These are phyloP conservation scores for Gliomastix tumulicola DNA, from an alignment of 2,329 filamentous ascomycete species.

Conservation along the genomic window DNA sequence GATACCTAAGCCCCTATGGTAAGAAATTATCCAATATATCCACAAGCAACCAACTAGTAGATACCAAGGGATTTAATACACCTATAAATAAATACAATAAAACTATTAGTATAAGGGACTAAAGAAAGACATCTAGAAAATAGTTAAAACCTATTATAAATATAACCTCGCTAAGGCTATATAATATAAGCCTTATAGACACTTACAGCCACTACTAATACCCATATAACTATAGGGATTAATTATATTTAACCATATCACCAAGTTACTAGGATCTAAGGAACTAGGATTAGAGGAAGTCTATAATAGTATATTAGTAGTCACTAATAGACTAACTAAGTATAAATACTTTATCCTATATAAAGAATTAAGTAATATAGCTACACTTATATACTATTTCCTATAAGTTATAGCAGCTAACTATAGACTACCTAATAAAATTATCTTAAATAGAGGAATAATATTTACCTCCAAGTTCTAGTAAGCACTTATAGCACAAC, in stretches of 20 bases:
- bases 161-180: not conserved
- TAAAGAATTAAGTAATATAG: too few species aligned
- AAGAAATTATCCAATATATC: not conserved
- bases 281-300: too few species aligned
- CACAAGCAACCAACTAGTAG: not conserved
- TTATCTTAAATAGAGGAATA: too few species aligned
- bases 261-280: too few species aligned
- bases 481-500: constrained; percentile 2
- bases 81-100: constrained; percentile 2
- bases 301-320: not conserved
- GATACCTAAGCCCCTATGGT: not conserved
- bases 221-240: not conserved
- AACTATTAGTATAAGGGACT: constrained; percentile 1
- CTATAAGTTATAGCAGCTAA: too few species aligned
- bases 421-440: too few species aligned
- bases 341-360: too few species aligned
- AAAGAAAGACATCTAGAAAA: not conserved
- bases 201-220: too few species aligned
- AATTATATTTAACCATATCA: not conserved
- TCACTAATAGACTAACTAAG: constrained; percentile 1
- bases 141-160: not conserved
- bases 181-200: not conserved
- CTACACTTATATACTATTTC: too few species aligned
- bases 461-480: too few species aligned
- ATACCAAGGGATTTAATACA: too few species aligned